Evolutionary conservation across 2,329 filamentous ascomycete species (phyloP), one percentile per base, ranked within the genome.

Genomic region (Zymoseptoria pseudotritici): DNA sequence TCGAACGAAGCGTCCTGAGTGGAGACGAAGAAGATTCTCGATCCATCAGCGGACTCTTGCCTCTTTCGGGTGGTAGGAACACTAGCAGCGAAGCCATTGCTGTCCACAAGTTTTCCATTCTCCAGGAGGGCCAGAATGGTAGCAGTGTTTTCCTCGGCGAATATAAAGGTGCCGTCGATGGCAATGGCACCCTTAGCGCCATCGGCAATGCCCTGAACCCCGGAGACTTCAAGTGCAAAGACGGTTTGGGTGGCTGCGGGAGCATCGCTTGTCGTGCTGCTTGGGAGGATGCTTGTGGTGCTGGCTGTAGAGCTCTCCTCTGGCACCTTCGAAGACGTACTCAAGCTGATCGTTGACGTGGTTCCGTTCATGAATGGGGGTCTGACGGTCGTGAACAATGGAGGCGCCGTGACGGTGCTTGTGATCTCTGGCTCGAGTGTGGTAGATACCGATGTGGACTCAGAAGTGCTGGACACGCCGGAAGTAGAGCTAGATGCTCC

Each of bases 271-370:
- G 13, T 46, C 5, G 36, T n/a, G 13, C 36, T 46, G 36, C 36
- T n/a, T 46, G 36, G 17, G 36, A 17, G 5, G 1, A 5, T 4
- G 13, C 36, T 46, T 4, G 36, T 46, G 36, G 22, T 24, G 22
- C 22, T 24, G 22, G 22, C 6, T 4, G 22, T 24, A 24, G 22
- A 24, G 22, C 4, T 24, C 22, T 24, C 22, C 2, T 24, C 22
- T 24, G 22, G 22, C 22, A 24, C 22, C 22, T 3, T 24, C 22
- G 50, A 52, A 21, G 50, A 22, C 24, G 11, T 52, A 17, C 8
- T 22, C 1, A 67, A 55, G 0, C 66, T 66, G 31, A 70, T 59
- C 7, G 65, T 69, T 24, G 68, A 55, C 0, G 66, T 71, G 50
- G 54, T 62, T 13, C 59, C 58, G 56, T 29, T 29, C 26, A 29